phyloP scores from a whole-genome alignment of 2,329 filamentous ascomycete species.

The Coniella lustricola region DNA sequence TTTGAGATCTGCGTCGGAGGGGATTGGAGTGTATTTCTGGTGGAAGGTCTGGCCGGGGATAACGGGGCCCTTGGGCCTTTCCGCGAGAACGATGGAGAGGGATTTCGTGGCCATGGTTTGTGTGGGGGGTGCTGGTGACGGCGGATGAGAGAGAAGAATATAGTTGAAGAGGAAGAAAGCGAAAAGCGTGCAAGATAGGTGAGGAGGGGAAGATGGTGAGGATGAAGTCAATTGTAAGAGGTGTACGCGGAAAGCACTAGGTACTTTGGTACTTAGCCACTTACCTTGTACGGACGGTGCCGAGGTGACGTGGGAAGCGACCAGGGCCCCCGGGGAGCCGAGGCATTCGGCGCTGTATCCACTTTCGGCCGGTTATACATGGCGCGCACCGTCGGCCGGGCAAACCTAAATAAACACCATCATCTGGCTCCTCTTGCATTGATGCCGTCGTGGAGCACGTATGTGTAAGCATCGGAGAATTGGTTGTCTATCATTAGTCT shows the following conservation, averaged over 20 bases:
- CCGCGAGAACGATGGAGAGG: conserved; percentile 43
- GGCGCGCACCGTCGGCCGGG: neutral
- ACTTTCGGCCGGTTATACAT: conserved; percentile 1
- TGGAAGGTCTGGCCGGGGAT: conserved; percentile 60
- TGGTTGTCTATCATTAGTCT: no score
- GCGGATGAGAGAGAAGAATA: neutral
- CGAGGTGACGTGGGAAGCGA: neutral
- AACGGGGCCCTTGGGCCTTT: conserved; percentile 55
- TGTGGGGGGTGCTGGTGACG: no score
- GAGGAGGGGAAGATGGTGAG: no score
- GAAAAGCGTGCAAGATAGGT: neutral
- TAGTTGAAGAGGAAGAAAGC: neutral
- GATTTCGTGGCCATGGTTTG: conserved; percentile 11
- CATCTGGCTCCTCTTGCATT: no score
- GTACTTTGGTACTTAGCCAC: no score
- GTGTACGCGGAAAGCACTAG: no score
- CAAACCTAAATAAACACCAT: no score
- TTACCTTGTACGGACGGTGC: no score
- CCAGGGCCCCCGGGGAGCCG: conserved; percentile 2
- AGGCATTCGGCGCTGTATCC: neutral
- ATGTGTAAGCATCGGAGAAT: no score
- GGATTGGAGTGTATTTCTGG: conserved; percentile 42
- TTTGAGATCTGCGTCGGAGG: conserved; percentile 37
- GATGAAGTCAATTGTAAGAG: no score
- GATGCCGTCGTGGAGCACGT: no score